A percentile compares a stretch with the other conserved stretches of the same genome.
Evolutionary conservation across 257 asterid species (phyloP).

Genomic region (Capsicum pubescens): DNA sequence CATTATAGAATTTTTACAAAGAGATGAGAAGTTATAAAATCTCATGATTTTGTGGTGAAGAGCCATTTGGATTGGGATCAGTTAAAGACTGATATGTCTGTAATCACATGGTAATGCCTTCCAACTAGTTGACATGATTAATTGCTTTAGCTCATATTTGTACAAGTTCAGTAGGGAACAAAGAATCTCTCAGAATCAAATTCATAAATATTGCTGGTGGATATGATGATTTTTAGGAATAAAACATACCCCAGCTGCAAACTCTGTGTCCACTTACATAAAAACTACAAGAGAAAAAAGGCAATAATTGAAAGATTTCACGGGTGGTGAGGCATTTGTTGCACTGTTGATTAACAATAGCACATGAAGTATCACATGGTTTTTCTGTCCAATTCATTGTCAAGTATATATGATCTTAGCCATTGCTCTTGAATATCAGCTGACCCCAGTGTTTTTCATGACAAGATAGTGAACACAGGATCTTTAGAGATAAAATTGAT

Average conservation of each 20-base stretch:
- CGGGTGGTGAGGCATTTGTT: neutral
- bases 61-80: no score
- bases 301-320: neutral
- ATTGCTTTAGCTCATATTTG: no score
- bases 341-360: slow-evolving; percentile 5
- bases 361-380: slow-evolving; percentile 13
- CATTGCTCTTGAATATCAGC: neutral
- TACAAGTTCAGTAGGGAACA: no score
- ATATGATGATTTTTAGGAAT: no score
- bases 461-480: neutral
- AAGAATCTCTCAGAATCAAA: no score
- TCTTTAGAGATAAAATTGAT: neutral
- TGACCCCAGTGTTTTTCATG: neutral
- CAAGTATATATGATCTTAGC: slow-evolving; percentile 14
- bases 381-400: neutral
- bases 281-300: no score
- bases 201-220: no score
- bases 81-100: no score
- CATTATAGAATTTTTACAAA: neutral
- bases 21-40: neutral
- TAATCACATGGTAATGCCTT: no score
- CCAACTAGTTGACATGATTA: no score
- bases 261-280: neutral
- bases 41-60: no score
- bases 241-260: neutral